These are phyloP conservation scores for Tulasnella sp. DNA, from an alignment of 768 basidiomycete species.

Conservation along the genomic window DNA sequence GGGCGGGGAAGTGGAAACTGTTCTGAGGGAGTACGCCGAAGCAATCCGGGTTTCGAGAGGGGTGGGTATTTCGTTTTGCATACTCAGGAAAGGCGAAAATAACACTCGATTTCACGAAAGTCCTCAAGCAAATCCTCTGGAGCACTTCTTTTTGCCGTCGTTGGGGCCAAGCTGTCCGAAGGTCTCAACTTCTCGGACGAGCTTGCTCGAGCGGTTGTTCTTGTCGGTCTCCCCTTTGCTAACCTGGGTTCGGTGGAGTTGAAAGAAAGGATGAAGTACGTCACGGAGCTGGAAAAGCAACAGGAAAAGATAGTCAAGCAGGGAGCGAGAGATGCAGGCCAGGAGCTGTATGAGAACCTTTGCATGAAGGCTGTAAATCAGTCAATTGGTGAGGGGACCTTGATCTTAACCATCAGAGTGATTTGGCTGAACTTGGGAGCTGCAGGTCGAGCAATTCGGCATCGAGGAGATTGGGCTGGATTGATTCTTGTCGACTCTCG, in stretches of 20 bases:
- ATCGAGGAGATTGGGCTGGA: constrained; percentile 86
- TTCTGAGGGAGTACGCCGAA: constrained; percentile 66
- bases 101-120: not conserved
- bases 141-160: constrained; percentile 86
- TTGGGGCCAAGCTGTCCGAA: constrained; percentile 96
- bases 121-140: constrained; percentile 42
- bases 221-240: constrained; percentile 89
- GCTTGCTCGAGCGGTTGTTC: constrained; percentile 78
- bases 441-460: constrained; percentile 87
- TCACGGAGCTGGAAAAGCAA: constrained; percentile 54
- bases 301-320: constrained; percentile 33
- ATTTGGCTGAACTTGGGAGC: not conserved
- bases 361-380: constrained; percentile 96
- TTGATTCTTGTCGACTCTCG: constrained; percentile 83
- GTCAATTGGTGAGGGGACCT: constrained; percentile 70
- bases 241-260: constrained; percentile 89
- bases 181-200: constrained; percentile 62
- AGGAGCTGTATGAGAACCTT: constrained; percentile 85
- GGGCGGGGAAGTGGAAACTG: constrained; percentile 49
- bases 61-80: constrained; percentile 15
- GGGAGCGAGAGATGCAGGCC: constrained; percentile 59
- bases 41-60: constrained; percentile 37
- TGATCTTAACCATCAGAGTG: not conserved
- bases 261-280: constrained; percentile 86
- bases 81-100: not conserved